Percentiles rank a stretch among this genome's conserved stretches.
Evolutionary conservation across 192 early-diverging fungal species (phyloP).

Genomic region (Martensiomyces pterosporus): DNA sequence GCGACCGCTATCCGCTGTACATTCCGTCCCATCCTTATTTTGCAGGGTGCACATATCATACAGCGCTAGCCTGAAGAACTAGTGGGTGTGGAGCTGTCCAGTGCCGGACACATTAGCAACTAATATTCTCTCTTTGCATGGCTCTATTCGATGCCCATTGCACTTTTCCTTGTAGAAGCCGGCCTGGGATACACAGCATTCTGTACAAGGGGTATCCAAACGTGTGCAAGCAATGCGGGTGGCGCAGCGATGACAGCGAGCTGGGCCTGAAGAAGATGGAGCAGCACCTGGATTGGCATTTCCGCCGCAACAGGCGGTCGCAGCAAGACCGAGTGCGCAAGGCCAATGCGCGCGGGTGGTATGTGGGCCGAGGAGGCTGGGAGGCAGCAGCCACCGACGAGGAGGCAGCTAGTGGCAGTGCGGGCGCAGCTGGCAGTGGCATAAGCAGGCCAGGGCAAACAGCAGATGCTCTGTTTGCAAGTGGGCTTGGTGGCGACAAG

Average conservation of each 20-base stretch:
- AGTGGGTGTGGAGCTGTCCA: too few species aligned
- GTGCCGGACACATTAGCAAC: not conserved
- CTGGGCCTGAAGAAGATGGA: constrained; percentile 71
- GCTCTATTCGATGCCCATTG: too few species aligned
- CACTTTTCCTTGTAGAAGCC: constrained; percentile 39
- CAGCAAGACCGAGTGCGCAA: constrained; percentile 79
- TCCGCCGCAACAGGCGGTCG: constrained; percentile 82
- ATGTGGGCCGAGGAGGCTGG: constrained; percentile 56
- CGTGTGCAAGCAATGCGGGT: constrained; percentile 92
- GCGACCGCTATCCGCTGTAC: too few species aligned
- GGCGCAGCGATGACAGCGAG: constrained; percentile 65
- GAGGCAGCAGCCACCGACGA: constrained; percentile 23
- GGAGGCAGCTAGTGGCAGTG: constrained; percentile 12
- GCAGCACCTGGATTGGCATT: constrained; percentile 93
- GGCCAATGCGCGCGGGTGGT: constrained; percentile 86
- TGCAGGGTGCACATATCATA: too few species aligned
- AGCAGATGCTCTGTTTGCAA: too few species aligned
- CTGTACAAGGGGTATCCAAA: constrained; percentile 72
- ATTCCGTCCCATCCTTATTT: too few species aligned
- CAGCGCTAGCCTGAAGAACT: too few species aligned
- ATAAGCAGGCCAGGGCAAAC: too few species aligned
- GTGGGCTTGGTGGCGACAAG: constrained; percentile 20
- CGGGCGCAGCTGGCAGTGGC: not conserved
- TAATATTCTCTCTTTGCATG: constrained; percentile 1
- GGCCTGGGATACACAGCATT: constrained; percentile 56